Evolutionary conservation across 2,329 filamentous ascomycete genomes (phyloP), one percentile per base, ranked within the genome.

Genomic region (Aspergillus alliaceus): DNA sequence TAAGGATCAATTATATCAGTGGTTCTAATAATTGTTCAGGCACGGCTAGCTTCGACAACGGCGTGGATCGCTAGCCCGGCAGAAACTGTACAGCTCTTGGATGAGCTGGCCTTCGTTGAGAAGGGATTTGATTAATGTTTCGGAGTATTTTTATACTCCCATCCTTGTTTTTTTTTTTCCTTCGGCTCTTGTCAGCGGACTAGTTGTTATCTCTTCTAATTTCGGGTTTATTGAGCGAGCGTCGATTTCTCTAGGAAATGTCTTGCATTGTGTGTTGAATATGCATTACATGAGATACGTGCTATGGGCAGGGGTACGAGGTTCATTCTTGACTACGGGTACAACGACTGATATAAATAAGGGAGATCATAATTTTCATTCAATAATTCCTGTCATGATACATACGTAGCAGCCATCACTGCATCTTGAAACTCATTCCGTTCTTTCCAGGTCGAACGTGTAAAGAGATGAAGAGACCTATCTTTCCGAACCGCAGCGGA

Each of bases 1-100:
- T n/a, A n/a, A n/a, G n/a, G n/a, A n/a, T n/a, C n/a, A n/a, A n/a
- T n/a, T n/a, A n/a, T n/a, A n/a, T n/a, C n/a, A n/a, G n/a, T n/a
- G n/a, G n/a, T n/a, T n/a, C n/a, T n/a, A n/a, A n/a, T 57, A 42
- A 60, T 37, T 1, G 32, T 51, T 31, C 47, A 81, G 79, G 95
- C 93, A 7, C 83, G 93, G 29, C 85, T 92, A 66, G 93, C 96
- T 20, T 95, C 91, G 32, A 97, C 93, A 1, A 98, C 95, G 22
- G 93, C 93, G 1, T 99, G 95, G 95, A 96, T 99, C 64, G 93
- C 95, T 1, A 97, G 86, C 70, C 95, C 95, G 0, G 81, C 84
- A 0, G 95, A 99, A 81, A 99, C 95, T 29, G 91, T 96, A 37
- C 87, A 90, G 65, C 75, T 98, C 67, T 77, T 99, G 59, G 92